Evolutionary conservation across 2,329 filamentous ascomycete genomes (phyloP), one percentile per base, ranked within the genome.

Genomic region (Paraphoma chrysanthemicola): DNA sequence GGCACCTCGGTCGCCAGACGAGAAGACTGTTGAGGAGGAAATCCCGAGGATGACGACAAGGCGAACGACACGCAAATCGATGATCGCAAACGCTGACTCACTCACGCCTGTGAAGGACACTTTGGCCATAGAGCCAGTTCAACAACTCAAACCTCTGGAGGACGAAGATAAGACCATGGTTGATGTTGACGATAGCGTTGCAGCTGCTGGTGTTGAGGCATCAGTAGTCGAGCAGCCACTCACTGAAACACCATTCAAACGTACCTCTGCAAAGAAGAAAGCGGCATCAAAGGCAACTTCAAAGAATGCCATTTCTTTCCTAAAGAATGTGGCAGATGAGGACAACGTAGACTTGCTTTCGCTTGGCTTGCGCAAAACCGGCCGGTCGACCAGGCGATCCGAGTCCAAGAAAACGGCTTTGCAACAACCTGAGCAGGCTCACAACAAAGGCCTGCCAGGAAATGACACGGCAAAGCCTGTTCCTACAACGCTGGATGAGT

Each of bases 21-120:
- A 42, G 8, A 42, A 42, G 14, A 16, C 16, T 42, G 10, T 42
- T 23, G 30, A 51, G 7, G 28, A 28, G 11, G 48, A 51, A 7
- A 10, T n/a, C 3, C 47, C 53, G 12, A 56, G 54, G 16, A 57
- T 56, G 49, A 28, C 48, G 31, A 63, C 63, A 5, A 58, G 63
- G 17, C 63, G 57, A 51, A 56, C 53, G n/a, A 57, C 60, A 8
- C 55, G 65, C 18, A 57, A 45, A 16, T 63, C 59, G 17, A 56
- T 48, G n/a, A 44, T 43, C 8, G 42, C 50, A 3, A 50, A 46
- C 10, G 11, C 31, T n/a, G 23, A 39, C 9, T 33, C 9, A 12
- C 3, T 17, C 11, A 41, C 16, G 5, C 17, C 31, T 6, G 46
- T 6, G 28, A 42, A 49, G 47, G 2, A 17, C 18, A 2, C 18